A percentile compares a stretch with the other conserved stretches of the same genome.
phyloP scores from a whole-genome alignment of 2,329 filamentous ascomycete genomes.

The Claviceps maximensis region DNA sequence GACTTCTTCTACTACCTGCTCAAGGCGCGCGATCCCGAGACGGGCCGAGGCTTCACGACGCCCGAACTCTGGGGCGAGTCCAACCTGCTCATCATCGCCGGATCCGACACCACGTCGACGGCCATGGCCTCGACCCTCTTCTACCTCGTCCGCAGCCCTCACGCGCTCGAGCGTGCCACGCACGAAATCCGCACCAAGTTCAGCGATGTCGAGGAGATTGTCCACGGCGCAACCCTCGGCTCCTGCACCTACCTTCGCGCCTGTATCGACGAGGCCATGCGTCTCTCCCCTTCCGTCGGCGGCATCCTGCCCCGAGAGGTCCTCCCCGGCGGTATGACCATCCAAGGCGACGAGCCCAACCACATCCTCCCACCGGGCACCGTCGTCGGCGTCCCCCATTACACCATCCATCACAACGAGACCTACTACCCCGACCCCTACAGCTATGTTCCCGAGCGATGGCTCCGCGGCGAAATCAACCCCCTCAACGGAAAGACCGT shows the following conservation, averaged over 20 bases:
- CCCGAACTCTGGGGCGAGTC: conserved; percentile 59
- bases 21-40: conserved; percentile 58
- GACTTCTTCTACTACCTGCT: conserved; percentile 69
- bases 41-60: conserved; percentile 50
- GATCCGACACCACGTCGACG: conserved; percentile 59
- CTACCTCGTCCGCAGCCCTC: conserved; percentile 43
- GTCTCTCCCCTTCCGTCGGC: conserved; percentile 46
- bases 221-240: conserved; percentile 34
- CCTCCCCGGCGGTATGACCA: conserved; percentile 36
- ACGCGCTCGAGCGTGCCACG: conserved; percentile 31
- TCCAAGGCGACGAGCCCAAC: conserved; percentile 31
- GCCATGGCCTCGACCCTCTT: conserved; percentile 50
- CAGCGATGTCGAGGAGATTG: conserved; percentile 38
- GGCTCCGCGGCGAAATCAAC: conserved; percentile 39
- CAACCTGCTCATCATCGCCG: conserved; percentile 58
- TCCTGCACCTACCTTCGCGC: conserved; percentile 46
- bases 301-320: conserved; percentile 48
- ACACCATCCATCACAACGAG: conserved; percentile 54
- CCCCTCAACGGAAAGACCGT: conserved; percentile 23
- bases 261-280: conserved; percentile 54
- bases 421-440: conserved; percentile 48
- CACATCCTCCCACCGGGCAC: conserved; percentile 42
- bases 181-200: conserved; percentile 42
- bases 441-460: conserved; percentile 49
- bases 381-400: conserved; percentile 52